phyloP scores from a whole-genome alignment of 257 asterid genomes.

The Thymus mandschuricus region DNA sequence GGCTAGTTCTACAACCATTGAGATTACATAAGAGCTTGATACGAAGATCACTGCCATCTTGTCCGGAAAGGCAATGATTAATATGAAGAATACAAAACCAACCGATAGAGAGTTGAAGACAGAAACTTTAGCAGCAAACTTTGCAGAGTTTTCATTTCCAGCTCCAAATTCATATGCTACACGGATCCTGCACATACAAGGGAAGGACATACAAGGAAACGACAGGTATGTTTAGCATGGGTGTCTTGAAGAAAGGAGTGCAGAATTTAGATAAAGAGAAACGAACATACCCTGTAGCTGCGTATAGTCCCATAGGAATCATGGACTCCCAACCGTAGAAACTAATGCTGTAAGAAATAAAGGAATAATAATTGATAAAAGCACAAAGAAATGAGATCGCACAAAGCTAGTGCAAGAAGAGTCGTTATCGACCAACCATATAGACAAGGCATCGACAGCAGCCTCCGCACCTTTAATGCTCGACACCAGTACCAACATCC shows the following conservation, averaged over 20 bases:
- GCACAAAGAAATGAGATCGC: conserved; percentile 20
- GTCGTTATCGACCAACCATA: conserved; percentile 46
- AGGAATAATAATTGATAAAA: conserved; percentile 4
- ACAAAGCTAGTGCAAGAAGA: conserved; percentile 7
- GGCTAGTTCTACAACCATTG: conserved; percentile 57
- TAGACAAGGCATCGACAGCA: conserved; percentile 67
- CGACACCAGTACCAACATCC: conserved; percentile 56
- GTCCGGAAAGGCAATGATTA: conserved; percentile 45
- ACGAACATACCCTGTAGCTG: conserved; percentile 64
- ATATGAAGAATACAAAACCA: conserved; percentile 42
- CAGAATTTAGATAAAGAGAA: background rate
- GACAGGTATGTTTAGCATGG: background rate
- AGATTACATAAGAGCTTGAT: conserved; percentile 50
- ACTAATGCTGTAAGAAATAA: conserved; percentile 47
- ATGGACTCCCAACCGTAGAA: conserved; percentile 66
- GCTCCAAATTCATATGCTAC: conserved; percentile 75
- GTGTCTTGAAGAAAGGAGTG: background rate
- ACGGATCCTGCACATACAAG: conserved; percentile 47
- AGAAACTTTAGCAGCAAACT: conserved; percentile 51
- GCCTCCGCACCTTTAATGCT: conserved; percentile 55
- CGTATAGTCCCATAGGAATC: conserved; percentile 67
- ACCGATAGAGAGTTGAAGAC: conserved; percentile 46
- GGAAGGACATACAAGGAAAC: background rate
- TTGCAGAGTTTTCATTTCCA: conserved; percentile 50
- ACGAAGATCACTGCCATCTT: conserved; percentile 55